These are phyloP conservation scores for Coniosporium apollinis DNA, from an alignment of 495 filamentous ascomycete genomes.

Conservation along the genomic window DNA sequence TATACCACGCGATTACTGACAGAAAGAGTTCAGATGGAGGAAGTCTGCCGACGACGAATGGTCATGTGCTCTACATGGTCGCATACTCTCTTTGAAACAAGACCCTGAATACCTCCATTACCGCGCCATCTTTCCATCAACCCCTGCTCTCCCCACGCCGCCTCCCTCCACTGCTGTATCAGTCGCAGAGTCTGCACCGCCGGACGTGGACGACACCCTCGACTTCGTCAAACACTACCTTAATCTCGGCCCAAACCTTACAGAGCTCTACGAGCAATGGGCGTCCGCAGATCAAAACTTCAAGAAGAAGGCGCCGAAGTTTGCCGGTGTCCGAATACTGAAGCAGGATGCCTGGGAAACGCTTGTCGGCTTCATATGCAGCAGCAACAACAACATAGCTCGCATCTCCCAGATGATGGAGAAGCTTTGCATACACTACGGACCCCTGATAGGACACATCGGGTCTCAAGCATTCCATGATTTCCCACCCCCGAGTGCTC, in stretches of 20 bases:
- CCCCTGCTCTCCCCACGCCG: conserved; percentile 19
- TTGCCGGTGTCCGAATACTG: conserved; percentile 85
- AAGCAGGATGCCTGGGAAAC: conserved; percentile 95
- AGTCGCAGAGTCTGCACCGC: conserved; percentile 1
- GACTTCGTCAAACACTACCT: conserved; percentile 16
- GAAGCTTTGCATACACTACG: conserved; percentile 78
- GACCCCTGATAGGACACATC: conserved; percentile 53
- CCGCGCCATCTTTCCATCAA: conserved; percentile 40
- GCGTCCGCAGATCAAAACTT: conserved; percentile 76
- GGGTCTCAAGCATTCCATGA: conserved; percentile 63
- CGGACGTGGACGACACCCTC: conserved; percentile 32
- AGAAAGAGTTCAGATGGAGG: conserved; percentile 47
- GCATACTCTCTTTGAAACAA: conserved; percentile 71
- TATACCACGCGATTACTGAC: neutral
- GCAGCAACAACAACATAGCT: conserved; percentile 94
- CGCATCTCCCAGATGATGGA: conserved; percentile 93
- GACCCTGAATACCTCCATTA: conserved; percentile 70
- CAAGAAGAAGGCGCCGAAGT: conserved; percentile 67
- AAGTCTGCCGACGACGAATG: conserved; percentile 66
- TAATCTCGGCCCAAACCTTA: conserved; percentile 48
- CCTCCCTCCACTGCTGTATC: conserved; percentile 22
- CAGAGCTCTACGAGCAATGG: conserved; percentile 73
- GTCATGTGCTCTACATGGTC: conserved; percentile 74
- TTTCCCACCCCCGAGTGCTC: conserved; percentile 58
- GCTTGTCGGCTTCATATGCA: conserved; percentile 88